Evolutionary conservation across 805 yeast genomes (phyloP).

Genomic region (Jamesozyma gamospora): DNA sequence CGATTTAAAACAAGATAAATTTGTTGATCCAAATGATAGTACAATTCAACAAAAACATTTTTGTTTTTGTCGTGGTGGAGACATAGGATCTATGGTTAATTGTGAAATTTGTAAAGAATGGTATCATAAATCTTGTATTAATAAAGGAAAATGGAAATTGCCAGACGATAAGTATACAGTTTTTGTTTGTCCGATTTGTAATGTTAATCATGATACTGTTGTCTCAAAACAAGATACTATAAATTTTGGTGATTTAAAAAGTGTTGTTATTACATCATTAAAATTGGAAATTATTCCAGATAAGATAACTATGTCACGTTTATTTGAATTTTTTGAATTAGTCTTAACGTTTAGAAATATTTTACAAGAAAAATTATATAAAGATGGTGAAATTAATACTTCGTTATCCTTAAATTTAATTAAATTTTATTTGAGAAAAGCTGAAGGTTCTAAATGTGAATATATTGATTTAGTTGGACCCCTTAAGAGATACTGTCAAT

Average conservation of each 20-base stretch:
- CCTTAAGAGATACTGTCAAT: constrained; percentile 9
- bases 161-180: constrained; percentile 29
- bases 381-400: constrained; percentile 12
- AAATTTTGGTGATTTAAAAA: constrained; percentile 13
- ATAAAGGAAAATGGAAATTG: constrained; percentile 27
- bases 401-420: constrained; percentile 24
- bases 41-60: constrained; percentile 24
- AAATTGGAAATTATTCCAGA: constrained; percentile 17
- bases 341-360: constrained; percentile 10
- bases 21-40: constrained; percentile 6
- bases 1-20: constrained; percentile 17
- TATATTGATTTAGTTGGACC: constrained; percentile 7
- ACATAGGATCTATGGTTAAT: constrained; percentile 55
- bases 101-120: constrained; percentile 65
- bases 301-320: constrained; percentile 5
- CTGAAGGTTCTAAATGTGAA: constrained; percentile 33
- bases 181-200: constrained; percentile 50
- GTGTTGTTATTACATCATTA: constrained; percentile 12
- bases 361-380: constrained; percentile 7
- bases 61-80: constrained; percentile 55
- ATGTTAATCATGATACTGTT: constrained; percentile 14
- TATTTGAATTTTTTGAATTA: constrained; percentile 9
- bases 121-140: constrained; percentile 57
- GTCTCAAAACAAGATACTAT: neutral
- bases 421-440: constrained; percentile 38